phyloP scores from a whole-genome alignment of 2,329 filamentous ascomycete species.

The Periglandula ipomoeae region DNA sequence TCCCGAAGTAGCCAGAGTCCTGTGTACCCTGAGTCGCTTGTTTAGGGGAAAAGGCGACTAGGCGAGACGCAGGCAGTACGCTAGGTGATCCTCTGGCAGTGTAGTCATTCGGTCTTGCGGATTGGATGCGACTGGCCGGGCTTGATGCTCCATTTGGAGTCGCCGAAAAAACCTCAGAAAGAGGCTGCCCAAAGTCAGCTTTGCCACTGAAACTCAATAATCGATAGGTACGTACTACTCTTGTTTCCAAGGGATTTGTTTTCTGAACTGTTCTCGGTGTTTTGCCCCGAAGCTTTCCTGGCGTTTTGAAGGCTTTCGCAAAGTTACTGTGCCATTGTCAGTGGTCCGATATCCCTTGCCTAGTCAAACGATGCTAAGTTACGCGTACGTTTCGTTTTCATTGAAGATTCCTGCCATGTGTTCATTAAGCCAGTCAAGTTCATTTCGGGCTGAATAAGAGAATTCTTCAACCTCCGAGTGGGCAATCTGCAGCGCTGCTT shows the following conservation, averaged over 20 bases:
- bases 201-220: neutral
- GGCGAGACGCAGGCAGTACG: constrained; percentile 21
- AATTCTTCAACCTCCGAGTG: constrained; percentile 87
- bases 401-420: constrained; percentile 95
- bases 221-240: constrained; percentile 45
- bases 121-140: constrained; percentile 38
- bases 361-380: neutral
- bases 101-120: constrained; percentile 51
- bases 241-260: constrained; percentile 43
- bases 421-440: constrained; percentile 96
- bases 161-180: constrained; percentile 50
- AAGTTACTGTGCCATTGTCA: constrained; percentile 56
- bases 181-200: constrained; percentile 36
- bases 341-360: neutral
- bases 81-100: constrained; percentile 29
- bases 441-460: constrained; percentile 81
- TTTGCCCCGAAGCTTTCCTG: constrained; percentile 73
- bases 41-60: constrained; percentile 21
- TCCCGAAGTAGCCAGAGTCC: constrained; percentile 67
- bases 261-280: constrained; percentile 66
- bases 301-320: constrained; percentile 91
- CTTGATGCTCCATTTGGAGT: constrained; percentile 47
- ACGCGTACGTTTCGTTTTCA: constrained; percentile 67
- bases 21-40: constrained; percentile 16
- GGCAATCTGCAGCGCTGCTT: constrained; percentile 65